phyloP scores from a whole-genome alignment of 495 filamentous ascomycete species.

The Hypoxylon cercidicola region DNA sequence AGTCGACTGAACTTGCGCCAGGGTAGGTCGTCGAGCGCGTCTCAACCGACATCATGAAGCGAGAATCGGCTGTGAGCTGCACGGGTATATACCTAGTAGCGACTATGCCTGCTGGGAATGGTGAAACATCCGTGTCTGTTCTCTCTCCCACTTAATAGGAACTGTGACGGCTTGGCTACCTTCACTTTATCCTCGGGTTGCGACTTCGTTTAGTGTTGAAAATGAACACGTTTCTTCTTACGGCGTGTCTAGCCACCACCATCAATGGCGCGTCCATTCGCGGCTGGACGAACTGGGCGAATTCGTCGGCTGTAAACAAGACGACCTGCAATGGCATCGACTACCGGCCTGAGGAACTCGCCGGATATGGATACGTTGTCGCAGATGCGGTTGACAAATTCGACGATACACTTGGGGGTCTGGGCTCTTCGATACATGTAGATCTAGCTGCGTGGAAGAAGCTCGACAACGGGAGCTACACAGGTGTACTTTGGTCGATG shows the following conservation, averaged over 20 bases:
- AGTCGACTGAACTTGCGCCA: constrained; percentile 5
- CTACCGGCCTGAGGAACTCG: constrained; percentile 75
- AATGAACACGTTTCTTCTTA: constrained; percentile 30
- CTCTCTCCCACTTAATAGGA: neutral
- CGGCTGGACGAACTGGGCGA: neutral
- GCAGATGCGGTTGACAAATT: constrained; percentile 72
- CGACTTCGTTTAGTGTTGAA: neutral
- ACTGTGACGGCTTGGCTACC: neutral
- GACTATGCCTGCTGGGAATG: neutral
- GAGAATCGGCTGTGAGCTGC: constrained; percentile 2
- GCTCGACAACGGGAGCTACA: constrained; percentile 63
- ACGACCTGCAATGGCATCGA: constrained; percentile 68
- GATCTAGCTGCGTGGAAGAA: constrained; percentile 72
- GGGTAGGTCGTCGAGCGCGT: neutral
- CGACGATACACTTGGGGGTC: constrained; percentile 76
- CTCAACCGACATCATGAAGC: constrained; percentile 8
- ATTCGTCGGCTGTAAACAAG: constrained; percentile 27
- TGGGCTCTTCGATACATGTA: constrained; percentile 75
- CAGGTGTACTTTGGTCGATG: constrained; percentile 70
- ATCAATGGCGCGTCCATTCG: constrained; percentile 24
- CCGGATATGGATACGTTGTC: constrained; percentile 74
- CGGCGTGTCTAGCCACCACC: constrained; percentile 14
- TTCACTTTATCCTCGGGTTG: neutral
- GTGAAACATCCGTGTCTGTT: neutral
- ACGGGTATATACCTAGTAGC: constrained; percentile 10